Base-by-base conservation (phyloP, 192 early-diverging fungal genomes). In the Coemansia brasiliensis region DNA sequence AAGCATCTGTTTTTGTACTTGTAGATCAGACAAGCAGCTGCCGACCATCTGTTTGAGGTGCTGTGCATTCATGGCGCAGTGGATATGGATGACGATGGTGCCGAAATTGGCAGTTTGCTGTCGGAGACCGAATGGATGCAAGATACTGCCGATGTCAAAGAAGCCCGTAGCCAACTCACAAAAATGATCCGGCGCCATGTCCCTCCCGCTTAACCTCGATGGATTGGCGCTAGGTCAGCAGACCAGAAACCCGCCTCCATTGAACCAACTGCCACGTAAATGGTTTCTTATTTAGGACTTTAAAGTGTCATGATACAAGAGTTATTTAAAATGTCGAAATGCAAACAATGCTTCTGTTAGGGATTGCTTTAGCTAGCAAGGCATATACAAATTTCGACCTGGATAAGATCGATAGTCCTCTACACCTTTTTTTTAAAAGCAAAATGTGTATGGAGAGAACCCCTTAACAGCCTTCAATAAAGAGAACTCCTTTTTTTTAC, bases 1-100 rank as follows among this genome's bases (percentile, higher is more conserved):
- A n/a, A n/a, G n/a, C n/a, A n/a, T 53, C 50, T 24, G 46, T 55
- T 15, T 26, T 20, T 58, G 26, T 10, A 48, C 3, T 15, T 68
- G 69, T 79, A 79, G 75, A 79, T 79, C 69, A 55, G 75, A 52
- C 75, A 79, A 24, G 29, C 54, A 50, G 75, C 75, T 42, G 69
- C 65, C 55, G 75, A 79, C 59, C 69, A 72, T 32, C 54, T 72
- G 42, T 79, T 61, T 45, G 62, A 57, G 12, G 50, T 61, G 49
- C 40, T 72, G 29, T 79, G 75, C 55, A 72, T 79, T 4, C 67
- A 79, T 49, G 69, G 65, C 45, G 62, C 60, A n/a, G 41, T 44
- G 8, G 61, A 49, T 11, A 57, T 37, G 35, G 60, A 39, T 22
- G 53, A 57, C 50, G 69, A 48, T 44, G 35, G 43, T 16, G 52